Conservation (phyloP, 495 filamentous ascomycete genomes). For the Penicillium samsonianum region DNA sequence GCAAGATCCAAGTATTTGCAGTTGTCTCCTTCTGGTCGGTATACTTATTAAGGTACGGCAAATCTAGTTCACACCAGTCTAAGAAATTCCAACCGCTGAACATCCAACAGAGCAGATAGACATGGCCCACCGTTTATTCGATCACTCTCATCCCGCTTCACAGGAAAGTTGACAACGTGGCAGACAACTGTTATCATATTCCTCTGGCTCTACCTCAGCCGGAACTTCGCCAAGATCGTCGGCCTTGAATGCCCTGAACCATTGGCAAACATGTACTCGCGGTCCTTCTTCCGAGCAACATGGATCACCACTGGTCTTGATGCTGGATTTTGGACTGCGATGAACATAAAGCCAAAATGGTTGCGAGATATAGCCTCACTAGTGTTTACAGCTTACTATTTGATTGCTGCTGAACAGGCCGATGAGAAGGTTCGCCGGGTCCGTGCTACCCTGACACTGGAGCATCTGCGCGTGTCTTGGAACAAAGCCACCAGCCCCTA, state of each 20-base stretch:
- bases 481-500: conserved; percentile 90
- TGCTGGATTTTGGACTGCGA: conserved; percentile 97
- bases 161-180: conserved; percentile 75
- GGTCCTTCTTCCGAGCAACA: conserved; percentile 95
- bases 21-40: conserved; percentile 89
- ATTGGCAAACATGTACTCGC: conserved; percentile 88
- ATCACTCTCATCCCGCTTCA: conserved; percentile 67
- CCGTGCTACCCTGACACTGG: conserved; percentile 78
- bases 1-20: conserved; percentile 88
- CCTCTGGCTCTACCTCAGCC: conserved; percentile 85
- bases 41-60: conserved; percentile 68
- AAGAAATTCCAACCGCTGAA: not conserved
- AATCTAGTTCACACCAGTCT: not conserved
- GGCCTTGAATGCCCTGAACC: conserved; percentile 92
- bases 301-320: conserved; percentile 95
- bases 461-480: conserved; percentile 92
- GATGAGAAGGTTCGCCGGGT: conserved; percentile 98
- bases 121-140: conserved; percentile 84
- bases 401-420: conserved; percentile 88
- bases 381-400: conserved; percentile 82
- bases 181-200: conserved; percentile 86
- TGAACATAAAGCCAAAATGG: conserved; percentile 84
- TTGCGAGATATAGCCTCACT: conserved; percentile 78
- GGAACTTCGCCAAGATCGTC: conserved; percentile 90
- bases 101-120: conserved; percentile 64